Percentiles rank a stretch among this genome's conserved stretches.
Conservation (phyloP, 768 basidiomycete genomes). For the Mycena rebaudengoi region DNA sequence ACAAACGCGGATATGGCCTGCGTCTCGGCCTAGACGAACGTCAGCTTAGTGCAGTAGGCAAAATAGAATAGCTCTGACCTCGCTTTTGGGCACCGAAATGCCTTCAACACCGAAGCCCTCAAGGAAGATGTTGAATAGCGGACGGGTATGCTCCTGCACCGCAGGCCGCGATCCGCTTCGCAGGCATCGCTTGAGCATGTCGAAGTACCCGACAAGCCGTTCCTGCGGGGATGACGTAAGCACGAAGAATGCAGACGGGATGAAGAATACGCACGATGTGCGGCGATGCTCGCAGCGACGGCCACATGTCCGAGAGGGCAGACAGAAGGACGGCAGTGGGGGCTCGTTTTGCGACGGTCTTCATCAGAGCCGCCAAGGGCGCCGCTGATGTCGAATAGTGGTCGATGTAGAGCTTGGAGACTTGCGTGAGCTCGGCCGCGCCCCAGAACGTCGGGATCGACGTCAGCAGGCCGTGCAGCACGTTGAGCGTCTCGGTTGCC, state of each 20-base stretch:
- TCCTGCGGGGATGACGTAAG: slow-evolving; percentile 27
- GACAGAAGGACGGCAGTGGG: slow-evolving; percentile 75
- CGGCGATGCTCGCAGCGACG: slow-evolving; percentile 39
- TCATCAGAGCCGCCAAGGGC: slow-evolving; percentile 58
- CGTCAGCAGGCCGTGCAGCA: slow-evolving; percentile 74
- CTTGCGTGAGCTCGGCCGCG: slow-evolving; percentile 59
- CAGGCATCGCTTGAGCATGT: slow-evolving; percentile 70
- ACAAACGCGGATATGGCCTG: slow-evolving; percentile 77
- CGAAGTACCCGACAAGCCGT: slow-evolving; percentile 66
- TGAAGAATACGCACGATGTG: slow-evolving; percentile 43
- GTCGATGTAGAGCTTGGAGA: slow-evolving; percentile 67
- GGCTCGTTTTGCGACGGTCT: slow-evolving; percentile 73
- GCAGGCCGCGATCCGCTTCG: slow-evolving; percentile 69
- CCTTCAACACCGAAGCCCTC: slow-evolving; percentile 73
- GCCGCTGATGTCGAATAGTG: slow-evolving; percentile 44
- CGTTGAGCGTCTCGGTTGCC: slow-evolving; percentile 46
- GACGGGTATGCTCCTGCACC: slow-evolving; percentile 71
- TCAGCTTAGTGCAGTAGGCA: not conserved
- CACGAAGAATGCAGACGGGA: slow-evolving; percentile 23
- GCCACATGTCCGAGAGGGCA: slow-evolving; percentile 69
- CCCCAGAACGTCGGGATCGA: slow-evolving; percentile 89
- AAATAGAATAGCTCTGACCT: slow-evolving; percentile 34
- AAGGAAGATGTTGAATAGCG: slow-evolving; percentile 81
- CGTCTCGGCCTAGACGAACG: slow-evolving; percentile 57
- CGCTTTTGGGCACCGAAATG: slow-evolving; percentile 30